A percentile compares a stretch with the other conserved stretches of the same genome.
phyloP scores from a whole-genome alignment of 805 yeast species.

The Tetrapisispora nanseiensis region DNA sequence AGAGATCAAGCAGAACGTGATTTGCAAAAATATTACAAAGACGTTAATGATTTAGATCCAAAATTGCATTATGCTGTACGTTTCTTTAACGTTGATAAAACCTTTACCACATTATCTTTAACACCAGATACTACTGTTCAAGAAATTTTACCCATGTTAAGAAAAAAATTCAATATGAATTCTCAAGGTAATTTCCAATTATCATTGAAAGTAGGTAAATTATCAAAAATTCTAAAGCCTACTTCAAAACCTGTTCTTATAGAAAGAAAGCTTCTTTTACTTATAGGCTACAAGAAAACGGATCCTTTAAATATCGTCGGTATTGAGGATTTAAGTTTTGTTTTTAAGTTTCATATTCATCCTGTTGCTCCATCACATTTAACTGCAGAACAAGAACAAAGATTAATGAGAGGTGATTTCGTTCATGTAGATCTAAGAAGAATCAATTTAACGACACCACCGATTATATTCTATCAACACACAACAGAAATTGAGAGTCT shows the following conservation, averaged over 20 bases:
- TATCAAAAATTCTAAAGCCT: slow-evolving; percentile 60
- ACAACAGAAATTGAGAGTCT: slow-evolving; percentile 72
- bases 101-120: slow-evolving; percentile 70
- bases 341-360: slow-evolving; percentile 71
- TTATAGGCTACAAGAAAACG: slow-evolving; percentile 71
- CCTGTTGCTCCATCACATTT: slow-evolving; percentile 50
- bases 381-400: slow-evolving; percentile 61
- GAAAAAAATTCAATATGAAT: slow-evolving; percentile 68
- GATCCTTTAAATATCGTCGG: slow-evolving; percentile 74
- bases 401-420: slow-evolving; percentile 46
- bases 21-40: slow-evolving; percentile 30
- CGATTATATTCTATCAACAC: slow-evolving; percentile 68
- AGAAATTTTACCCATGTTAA: slow-evolving; percentile 60
- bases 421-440: slow-evolving; percentile 65
- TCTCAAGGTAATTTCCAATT: slow-evolving; percentile 64
- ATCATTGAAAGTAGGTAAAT: slow-evolving; percentile 64
- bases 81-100: slow-evolving; percentile 76
- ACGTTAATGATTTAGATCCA: slow-evolving; percentile 27
- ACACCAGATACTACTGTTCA: slow-evolving; percentile 68
- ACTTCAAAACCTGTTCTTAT: slow-evolving; percentile 69
- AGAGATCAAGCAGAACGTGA: slow-evolving; percentile 31
- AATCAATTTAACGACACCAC: slow-evolving; percentile 72
- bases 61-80: slow-evolving; percentile 39
- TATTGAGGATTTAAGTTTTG: slow-evolving; percentile 70
- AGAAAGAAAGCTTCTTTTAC: slow-evolving; percentile 59